Base-by-base conservation (phyloP, 768 basidiomycete genomes). In the Erythrobasidium yunnanense region DNA sequence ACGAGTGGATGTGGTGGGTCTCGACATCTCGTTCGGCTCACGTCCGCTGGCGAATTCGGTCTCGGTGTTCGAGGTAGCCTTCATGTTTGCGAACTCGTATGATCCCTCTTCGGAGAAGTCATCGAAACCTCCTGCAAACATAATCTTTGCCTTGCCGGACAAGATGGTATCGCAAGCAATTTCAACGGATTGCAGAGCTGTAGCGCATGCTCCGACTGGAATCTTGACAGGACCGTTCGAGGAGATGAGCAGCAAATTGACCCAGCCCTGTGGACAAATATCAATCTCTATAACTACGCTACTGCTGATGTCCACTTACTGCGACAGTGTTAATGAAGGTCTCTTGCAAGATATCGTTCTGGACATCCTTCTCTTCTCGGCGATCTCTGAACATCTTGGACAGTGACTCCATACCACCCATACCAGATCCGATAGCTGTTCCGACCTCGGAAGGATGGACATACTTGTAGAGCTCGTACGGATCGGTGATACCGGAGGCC, bases 81-180 rank as follows among this genome's bases (percentile, higher is more conserved):
- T 95, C 95, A 99, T 99, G 80, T 97, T 96, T 54, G 91, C 95
- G 77, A 99, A 99, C 77, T 99, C 93, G 76, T 85, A 96, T 6
- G 93, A 96, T 18, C 93, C 95, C 78, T 99, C 95, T 66, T 99
- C 95, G 70, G 87, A 88, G 76, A 97, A 83, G 76, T 99, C 95
- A 74, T 99, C 95, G 79, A 92, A 96, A 66, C 95, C 95, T 75
- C 95, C 95, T 34, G 93, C 88, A 68, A 99, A 85, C 95, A 99
- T 99, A 74, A 99, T 85, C 79, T 97, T 97, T 33, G 95, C 95
- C 77, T 99, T 99, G 68, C 92, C 88, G 5, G 87, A 87, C 34
- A 93, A 76, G 70, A 99, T 86, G 0, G 89, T 88, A 73, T 99
- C 95, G 70, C 87, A 87, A n/a, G 91, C 95, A 71, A 99, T 97